Evolutionary conservation across 1,284 basidiomycete species (phyloP).

Genomic region (Anthracocystis panici-leucophaei): DNA sequence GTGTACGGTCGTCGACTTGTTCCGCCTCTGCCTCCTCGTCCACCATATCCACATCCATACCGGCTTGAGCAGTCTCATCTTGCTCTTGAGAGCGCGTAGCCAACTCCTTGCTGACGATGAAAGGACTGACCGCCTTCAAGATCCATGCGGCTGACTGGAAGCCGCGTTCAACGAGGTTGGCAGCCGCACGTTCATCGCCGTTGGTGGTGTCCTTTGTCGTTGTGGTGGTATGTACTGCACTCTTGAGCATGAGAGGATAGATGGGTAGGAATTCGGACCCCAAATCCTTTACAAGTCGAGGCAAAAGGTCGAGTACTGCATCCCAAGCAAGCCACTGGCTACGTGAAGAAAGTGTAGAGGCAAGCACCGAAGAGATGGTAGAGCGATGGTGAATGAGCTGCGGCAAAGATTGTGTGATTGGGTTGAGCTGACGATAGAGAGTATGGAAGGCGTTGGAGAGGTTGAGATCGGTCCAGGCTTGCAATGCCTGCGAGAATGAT

Average conservation of each 20-base stretch:
- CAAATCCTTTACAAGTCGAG: conserved; percentile 65
- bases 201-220: conserved; percentile 58
- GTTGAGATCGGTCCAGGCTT: conserved; percentile 67
- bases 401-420: conserved; percentile 58
- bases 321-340: conserved; percentile 63
- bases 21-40: conserved; percentile 37
- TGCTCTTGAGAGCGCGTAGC: conserved; percentile 7
- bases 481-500: conserved; percentile 56
- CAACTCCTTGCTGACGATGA: conserved; percentile 52
- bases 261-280: conserved; percentile 66
- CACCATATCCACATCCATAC: conserved; percentile 15
- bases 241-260: conserved; percentile 55
- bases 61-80: conserved; percentile 2
- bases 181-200: conserved; percentile 64
- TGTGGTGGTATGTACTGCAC: conserved; percentile 60
- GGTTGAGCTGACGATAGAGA: conserved; percentile 49
- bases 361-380: conserved; percentile 43
- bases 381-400: conserved; percentile 65
- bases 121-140: conserved; percentile 59
- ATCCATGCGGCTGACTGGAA: conserved; percentile 66
- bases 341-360: conserved; percentile 22
- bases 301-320: conserved; percentile 65
- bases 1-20: conserved; percentile 42
- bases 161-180: conserved; percentile 64
- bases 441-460: conserved; percentile 63